A percentile compares a stretch with the other conserved stretches of the same genome.
These are phyloP conservation scores for Salisapilia sapeloensis DNA, from an alignment of 352 stramenopile species.

Conservation along the genomic window DNA sequence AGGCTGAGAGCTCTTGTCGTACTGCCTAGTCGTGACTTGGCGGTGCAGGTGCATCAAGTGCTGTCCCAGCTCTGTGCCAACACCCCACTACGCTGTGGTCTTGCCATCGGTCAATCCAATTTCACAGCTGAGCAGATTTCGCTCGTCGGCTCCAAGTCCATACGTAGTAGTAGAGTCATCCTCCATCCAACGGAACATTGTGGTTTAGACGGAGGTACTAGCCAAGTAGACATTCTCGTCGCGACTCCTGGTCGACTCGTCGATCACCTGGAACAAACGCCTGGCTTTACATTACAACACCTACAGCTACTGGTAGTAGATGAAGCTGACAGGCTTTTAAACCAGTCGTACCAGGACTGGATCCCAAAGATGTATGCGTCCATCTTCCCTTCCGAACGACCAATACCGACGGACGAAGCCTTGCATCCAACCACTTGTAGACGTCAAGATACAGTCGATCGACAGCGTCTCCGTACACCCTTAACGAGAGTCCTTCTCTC, in stretches of 20 bases:
- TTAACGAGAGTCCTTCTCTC: constrained; percentile 94
- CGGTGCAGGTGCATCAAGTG: constrained; percentile 78
- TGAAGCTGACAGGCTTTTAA: constrained; percentile 93
- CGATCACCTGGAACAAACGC: constrained; percentile 93
- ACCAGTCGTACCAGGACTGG: constrained; percentile 96
- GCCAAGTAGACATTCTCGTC: constrained; percentile 92
- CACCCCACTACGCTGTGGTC: constrained; percentile 77
- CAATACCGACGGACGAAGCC: neutral
- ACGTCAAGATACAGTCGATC: constrained; percentile 64
- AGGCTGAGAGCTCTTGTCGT: constrained; percentile 91
- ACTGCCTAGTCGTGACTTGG: constrained; percentile 92
- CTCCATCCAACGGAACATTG: constrained; percentile 10
- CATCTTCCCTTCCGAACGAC: too few species aligned
- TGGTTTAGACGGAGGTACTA: constrained; percentile 33
- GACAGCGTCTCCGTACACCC: constrained; percentile 55
- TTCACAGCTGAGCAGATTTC: constrained; percentile 64
- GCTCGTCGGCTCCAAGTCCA: constrained; percentile 42
- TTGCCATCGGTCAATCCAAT: constrained; percentile 86
- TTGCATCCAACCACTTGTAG: constrained; percentile 29
- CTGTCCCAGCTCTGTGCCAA: constrained; percentile 33
- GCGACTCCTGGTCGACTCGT: constrained; percentile 93
- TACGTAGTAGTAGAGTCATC: too few species aligned
- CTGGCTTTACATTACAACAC: constrained; percentile 95
- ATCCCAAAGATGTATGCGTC: constrained; percentile 84
- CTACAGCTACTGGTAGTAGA: constrained; percentile 95